phyloP scores from a whole-genome alignment of 2,329 filamentous ascomycete species.

The Acrocalymma vagum region DNA sequence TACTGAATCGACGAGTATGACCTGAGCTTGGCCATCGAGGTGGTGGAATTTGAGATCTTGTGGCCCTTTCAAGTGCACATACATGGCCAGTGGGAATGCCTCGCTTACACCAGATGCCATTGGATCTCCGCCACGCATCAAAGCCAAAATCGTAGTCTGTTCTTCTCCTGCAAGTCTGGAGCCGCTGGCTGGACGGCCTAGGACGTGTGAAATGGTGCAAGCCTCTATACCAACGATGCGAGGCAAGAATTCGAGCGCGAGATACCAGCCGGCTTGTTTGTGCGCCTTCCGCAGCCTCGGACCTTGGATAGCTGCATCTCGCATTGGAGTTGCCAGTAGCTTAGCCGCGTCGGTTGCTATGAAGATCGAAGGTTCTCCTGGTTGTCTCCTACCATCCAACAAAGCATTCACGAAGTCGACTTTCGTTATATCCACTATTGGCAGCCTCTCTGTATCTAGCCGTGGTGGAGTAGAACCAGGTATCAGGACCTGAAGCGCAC shows the following conservation, averaged over 20 bases:
- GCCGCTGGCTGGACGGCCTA: conserved; percentile 55
- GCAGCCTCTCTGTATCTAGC: conserved; percentile 54
- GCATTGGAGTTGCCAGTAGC: conserved; percentile 63
- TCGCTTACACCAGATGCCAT: conserved; percentile 67
- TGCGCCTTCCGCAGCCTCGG: conserved; percentile 60
- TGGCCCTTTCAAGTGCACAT: conserved; percentile 56
- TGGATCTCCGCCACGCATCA: conserved; percentile 69
- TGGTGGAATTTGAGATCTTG: conserved; percentile 55
- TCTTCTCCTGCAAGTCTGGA: conserved; percentile 58
- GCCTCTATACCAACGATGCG: conserved; percentile 60
- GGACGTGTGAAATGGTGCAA: conserved; percentile 61
- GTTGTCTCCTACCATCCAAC: neutral
- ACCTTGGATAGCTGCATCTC: conserved; percentile 58
- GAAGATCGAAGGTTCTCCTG: conserved; percentile 40
- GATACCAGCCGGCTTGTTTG: conserved; percentile 59
- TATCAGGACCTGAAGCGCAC: conserved; percentile 58
- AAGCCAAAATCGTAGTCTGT: conserved; percentile 61
- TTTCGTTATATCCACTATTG: conserved; percentile 48
- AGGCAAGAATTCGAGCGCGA: conserved; percentile 60
- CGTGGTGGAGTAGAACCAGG: conserved; percentile 51
- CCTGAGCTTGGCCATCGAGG: conserved; percentile 47
- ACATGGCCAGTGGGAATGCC: conserved; percentile 60
- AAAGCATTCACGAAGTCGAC: conserved; percentile 25
- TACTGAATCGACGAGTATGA: conserved; percentile 68
- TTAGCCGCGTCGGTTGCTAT: conserved; percentile 60